Conservation (phyloP, 2,329 filamentous ascomycete genomes). For the Exserohilum rostratum region DNA sequence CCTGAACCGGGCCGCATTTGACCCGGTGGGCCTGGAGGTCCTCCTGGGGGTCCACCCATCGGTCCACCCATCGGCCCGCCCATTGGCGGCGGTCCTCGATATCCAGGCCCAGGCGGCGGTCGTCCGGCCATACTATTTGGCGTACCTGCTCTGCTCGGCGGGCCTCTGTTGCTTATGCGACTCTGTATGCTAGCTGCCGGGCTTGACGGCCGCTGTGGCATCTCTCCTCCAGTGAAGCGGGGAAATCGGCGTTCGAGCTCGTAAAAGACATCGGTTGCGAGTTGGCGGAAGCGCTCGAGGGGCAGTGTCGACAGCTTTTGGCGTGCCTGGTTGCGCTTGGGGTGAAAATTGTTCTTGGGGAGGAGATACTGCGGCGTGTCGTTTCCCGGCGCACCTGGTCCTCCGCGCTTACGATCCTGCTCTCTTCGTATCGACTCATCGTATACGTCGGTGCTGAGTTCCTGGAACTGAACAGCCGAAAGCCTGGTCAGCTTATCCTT, state of each 20-base stretch:
- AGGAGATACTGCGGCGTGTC: conserved; percentile 67
- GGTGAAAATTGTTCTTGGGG: conserved; percentile 89
- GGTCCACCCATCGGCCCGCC: conserved; percentile 7
- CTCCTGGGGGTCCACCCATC: conserved; percentile 52
- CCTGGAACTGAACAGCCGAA: conserved; percentile 91
- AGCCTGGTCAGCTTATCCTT: conserved; percentile 92
- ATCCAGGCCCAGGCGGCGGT: conserved; percentile 44
- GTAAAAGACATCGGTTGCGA: conserved; percentile 95
- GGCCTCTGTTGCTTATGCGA: conserved; percentile 61
- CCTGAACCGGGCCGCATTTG: conserved; percentile 30
- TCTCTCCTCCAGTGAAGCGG: conserved; percentile 72
- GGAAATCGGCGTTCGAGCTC: conserved; percentile 92
- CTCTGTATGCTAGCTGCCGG: conserved; percentile 64
- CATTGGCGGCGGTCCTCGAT: conserved; percentile 33
- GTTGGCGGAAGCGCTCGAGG: conserved; percentile 82
- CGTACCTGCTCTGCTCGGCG: conserved; percentile 60
- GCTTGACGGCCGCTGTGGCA: conserved; percentile 69
- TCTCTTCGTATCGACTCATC: conserved; percentile 92
- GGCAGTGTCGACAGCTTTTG: conserved; percentile 92
- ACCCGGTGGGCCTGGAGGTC: conserved; percentile 49
- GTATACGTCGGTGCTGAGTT: conserved; percentile 96
- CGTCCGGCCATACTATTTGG: conserved; percentile 63
- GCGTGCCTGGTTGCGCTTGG: conserved; percentile 96
- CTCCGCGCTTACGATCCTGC: conserved; percentile 58
- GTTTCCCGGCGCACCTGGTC: conserved; percentile 56